Evolutionary conservation across 1,284 basidiomycete species (phyloP).

Genomic region (Trichosporon sp.): DNA sequence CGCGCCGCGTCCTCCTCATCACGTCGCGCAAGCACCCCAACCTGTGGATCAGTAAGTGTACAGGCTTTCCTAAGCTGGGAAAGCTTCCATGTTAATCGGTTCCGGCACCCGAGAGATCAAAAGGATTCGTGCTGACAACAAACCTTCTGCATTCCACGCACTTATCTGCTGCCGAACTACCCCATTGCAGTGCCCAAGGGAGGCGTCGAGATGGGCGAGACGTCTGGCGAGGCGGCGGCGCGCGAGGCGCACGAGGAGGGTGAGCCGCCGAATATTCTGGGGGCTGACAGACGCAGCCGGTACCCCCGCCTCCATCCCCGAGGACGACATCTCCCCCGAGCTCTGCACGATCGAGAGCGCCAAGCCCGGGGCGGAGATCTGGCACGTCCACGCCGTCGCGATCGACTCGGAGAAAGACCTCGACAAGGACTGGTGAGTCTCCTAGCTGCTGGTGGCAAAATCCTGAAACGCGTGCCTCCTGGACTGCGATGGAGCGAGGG

Average conservation of each 20-base stretch:
- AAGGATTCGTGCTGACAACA: neutral
- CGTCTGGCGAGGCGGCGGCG: constrained; percentile 50
- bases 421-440: constrained; percentile 38
- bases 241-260: constrained; percentile 56
- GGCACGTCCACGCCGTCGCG: constrained; percentile 45
- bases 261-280: constrained; percentile 24
- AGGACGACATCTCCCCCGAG: constrained; percentile 20
- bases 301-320: constrained; percentile 14
- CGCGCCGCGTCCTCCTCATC: constrained; percentile 47
- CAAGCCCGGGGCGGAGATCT: constrained; percentile 29
- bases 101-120: too few species aligned
- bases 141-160: neutral
- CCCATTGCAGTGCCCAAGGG: constrained; percentile 51
- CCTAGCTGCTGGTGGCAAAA: neutral
- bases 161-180: too few species aligned
- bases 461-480: neutral
- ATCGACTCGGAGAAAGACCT: constrained; percentile 31
- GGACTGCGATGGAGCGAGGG: too few species aligned
- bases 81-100: too few species aligned
- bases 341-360: constrained; percentile 13
- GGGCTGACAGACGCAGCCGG: constrained; percentile 20
- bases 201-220: constrained; percentile 52
- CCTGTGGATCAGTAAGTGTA: constrained; percentile 52
- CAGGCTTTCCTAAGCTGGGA: neutral
- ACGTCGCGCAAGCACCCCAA: constrained; percentile 48